phyloP scores from a whole-genome alignment of 2,329 filamentous ascomycete genomes.

The Stachybotrys elegans region DNA sequence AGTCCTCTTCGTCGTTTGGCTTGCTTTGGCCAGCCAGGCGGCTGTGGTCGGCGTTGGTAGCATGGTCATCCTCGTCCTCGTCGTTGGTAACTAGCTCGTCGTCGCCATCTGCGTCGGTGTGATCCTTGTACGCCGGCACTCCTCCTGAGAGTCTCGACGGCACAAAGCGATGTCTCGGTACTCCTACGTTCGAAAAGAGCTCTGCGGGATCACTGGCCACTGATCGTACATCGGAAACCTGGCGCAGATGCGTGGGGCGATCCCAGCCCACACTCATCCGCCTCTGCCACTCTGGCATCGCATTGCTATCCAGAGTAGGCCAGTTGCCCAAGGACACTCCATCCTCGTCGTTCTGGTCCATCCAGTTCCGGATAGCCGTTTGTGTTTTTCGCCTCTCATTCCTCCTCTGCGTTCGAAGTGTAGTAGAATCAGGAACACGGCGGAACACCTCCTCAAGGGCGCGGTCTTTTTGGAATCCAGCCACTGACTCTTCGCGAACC shows the following conservation, averaged over 20 bases:
- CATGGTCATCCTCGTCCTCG: conserved; percentile 58
- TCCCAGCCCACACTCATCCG: conserved; percentile 50
- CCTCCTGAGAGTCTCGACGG: conserved; percentile 31
- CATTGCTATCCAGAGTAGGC: conserved; percentile 41
- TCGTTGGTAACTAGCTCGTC: conserved; percentile 84
- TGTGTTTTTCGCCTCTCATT: conserved; percentile 68
- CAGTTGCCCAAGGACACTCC: conserved; percentile 42
- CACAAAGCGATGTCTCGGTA: conserved; percentile 22
- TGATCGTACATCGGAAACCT: conserved; percentile 53
- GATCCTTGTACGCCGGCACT: conserved; percentile 43
- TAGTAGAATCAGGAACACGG: conserved; percentile 59
- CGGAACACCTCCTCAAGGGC: conserved; percentile 90
- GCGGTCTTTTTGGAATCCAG: conserved; percentile 83
- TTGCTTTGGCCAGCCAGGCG: conserved; percentile 18
- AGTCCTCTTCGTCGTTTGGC: conserved; percentile 39
- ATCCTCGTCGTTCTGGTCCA: conserved; percentile 63
- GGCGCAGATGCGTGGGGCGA: conserved; percentile 39
- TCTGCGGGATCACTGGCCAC: conserved; percentile 61
- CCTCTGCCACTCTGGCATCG: conserved; percentile 41
- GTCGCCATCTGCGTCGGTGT: conserved; percentile 82
- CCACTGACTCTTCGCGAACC: conserved; percentile 78
- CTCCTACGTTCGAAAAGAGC: conserved; percentile 48
- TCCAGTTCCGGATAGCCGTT: conserved; percentile 84
- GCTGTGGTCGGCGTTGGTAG: conserved; percentile 34
- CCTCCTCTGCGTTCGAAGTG: conserved; percentile 54